Evolutionary conservation across 768 basidiomycete genomes (phyloP).

Genomic region (Xerocomus spinulosus): DNA sequence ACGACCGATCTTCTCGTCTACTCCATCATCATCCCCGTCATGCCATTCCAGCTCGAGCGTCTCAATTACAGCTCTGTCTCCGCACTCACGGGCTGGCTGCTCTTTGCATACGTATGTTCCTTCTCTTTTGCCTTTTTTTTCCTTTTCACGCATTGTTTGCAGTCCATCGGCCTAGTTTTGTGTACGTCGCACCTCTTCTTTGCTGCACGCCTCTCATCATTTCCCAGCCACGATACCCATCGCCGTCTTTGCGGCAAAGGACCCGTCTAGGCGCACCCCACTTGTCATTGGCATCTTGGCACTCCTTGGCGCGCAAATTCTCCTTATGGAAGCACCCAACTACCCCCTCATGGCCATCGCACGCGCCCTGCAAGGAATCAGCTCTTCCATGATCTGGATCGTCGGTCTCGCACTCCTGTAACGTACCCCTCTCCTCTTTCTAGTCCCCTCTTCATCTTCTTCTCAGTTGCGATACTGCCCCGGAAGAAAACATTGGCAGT

Average conservation of each 20-base stretch:
- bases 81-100: conserved; percentile 53
- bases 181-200: conserved; percentile 34
- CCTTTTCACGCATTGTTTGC: conserved; percentile 5
- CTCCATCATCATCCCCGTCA: conserved; percentile 57
- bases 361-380: conserved; percentile 54
- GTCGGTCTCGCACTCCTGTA: conserved; percentile 59
- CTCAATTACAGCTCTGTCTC: conserved; percentile 46
- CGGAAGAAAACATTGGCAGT: conserved; percentile 47
- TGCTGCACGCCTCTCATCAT: not conserved
- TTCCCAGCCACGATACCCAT: conserved; percentile 51
- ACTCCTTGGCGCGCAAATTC: conserved; percentile 50
- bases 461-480: conserved; percentile 51
- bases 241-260: conserved; percentile 51
- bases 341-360: conserved; percentile 56
- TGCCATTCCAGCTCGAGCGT: conserved; percentile 56
- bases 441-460: conserved; percentile 8
- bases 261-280: conserved; percentile 42
- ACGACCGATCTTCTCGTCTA: conserved; percentile 56
- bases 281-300: conserved; percentile 47
- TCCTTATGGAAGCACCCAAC: conserved; percentile 59
- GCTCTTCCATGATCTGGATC: conserved; percentile 59
- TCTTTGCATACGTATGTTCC: conserved; percentile 51
- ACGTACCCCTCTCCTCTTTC: conserved; percentile 5
- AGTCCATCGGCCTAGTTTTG: conserved; percentile 55
- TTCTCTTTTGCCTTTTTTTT: not conserved